Conservation (phyloP, 2,329 filamentous ascomycete species). For the Cladosporium sp. region DNA sequence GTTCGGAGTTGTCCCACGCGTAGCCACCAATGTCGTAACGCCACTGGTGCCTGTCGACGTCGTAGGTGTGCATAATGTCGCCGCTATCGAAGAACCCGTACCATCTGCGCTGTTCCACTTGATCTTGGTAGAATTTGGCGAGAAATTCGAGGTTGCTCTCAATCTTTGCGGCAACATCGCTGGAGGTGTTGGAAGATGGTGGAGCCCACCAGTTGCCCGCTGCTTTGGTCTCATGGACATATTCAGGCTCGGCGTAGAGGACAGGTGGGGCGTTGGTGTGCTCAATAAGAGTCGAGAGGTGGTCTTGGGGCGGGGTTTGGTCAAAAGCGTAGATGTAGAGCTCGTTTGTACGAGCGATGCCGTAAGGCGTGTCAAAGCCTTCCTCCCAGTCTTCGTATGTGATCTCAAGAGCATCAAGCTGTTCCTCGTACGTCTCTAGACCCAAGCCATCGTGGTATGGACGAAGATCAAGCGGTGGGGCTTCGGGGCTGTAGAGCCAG, state of each 20-base stretch:
- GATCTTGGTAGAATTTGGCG: conserved; percentile 49
- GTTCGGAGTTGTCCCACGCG: conserved; percentile 60
- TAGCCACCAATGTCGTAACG: conserved; percentile 59
- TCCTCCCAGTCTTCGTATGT: conserved; percentile 59
- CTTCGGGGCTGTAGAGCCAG: conserved; percentile 55
- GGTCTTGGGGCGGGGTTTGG: conserved; percentile 45
- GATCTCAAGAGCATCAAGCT: conserved; percentile 55
- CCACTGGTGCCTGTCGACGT: conserved; percentile 54
- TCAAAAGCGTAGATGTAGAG: conserved; percentile 47
- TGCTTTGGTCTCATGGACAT: conserved; percentile 48
- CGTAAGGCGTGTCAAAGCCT: conserved; percentile 51
- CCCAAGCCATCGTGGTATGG: conserved; percentile 55
- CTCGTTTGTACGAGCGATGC: conserved; percentile 54
- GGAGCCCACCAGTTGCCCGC: conserved; percentile 52
- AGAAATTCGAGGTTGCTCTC: conserved; percentile 52
- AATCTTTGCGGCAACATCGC: conserved; percentile 34
- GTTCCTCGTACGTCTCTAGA: conserved; percentile 49
- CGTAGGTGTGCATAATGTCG: conserved; percentile 59
- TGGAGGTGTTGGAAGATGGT: conserved; percentile 24
- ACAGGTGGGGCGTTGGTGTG: conserved; percentile 49
- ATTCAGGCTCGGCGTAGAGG: conserved; percentile 42
- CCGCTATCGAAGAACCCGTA: conserved; percentile 60
- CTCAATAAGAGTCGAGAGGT: conserved; percentile 39
- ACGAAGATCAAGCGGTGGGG: conserved; percentile 50
- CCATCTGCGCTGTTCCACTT: conserved; percentile 54